Conservation (phyloP, 306 rosid genomes). For the Cercis canadensis region DNA sequence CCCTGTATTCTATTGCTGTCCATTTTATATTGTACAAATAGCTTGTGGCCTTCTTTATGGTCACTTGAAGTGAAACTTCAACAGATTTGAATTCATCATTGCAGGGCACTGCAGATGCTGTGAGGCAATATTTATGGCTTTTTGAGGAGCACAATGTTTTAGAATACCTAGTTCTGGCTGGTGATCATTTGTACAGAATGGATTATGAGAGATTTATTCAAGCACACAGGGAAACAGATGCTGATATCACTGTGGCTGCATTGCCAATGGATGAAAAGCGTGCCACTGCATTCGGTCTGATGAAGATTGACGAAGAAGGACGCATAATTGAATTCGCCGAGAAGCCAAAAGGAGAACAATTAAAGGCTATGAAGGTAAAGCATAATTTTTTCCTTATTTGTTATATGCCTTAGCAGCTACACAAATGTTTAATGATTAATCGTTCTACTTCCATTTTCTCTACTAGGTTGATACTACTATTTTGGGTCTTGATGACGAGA, state of each 20-base stretch:
- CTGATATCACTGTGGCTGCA: slow-evolving; percentile 98
- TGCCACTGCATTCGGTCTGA: slow-evolving; percentile 94
- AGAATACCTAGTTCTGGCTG: slow-evolving; percentile 89
- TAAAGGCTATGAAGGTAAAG: slow-evolving; percentile 89
- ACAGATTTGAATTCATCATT: slow-evolving; percentile 3
- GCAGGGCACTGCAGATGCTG: slow-evolving; percentile 98
- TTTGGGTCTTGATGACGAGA: slow-evolving; percentile 92
- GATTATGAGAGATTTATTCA: slow-evolving; percentile 95
- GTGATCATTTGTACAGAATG: slow-evolving; percentile 96
- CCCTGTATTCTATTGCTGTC: neutral
- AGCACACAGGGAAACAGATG: slow-evolving; percentile 95
- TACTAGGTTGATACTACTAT: slow-evolving; percentile 93
- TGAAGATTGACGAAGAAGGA: slow-evolving; percentile 99
- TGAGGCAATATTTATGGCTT: slow-evolving; percentile 94
- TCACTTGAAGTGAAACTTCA: slow-evolving; percentile 12
- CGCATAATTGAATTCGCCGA: slow-evolving; percentile 91
- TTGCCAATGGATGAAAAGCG: slow-evolving; percentile 97
- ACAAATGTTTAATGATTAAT: neutral
- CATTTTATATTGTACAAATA: neutral
- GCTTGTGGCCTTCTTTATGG: neutral
- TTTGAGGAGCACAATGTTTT: slow-evolving; percentile 96
- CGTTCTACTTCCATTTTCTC: slow-evolving; percentile 18
- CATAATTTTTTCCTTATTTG: neutral
- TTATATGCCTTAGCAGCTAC: neutral
- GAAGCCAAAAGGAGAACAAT: slow-evolving; percentile 95